Conservation (phyloP, 306 rosid genomes). For the Nissolia schottii region DNA sequence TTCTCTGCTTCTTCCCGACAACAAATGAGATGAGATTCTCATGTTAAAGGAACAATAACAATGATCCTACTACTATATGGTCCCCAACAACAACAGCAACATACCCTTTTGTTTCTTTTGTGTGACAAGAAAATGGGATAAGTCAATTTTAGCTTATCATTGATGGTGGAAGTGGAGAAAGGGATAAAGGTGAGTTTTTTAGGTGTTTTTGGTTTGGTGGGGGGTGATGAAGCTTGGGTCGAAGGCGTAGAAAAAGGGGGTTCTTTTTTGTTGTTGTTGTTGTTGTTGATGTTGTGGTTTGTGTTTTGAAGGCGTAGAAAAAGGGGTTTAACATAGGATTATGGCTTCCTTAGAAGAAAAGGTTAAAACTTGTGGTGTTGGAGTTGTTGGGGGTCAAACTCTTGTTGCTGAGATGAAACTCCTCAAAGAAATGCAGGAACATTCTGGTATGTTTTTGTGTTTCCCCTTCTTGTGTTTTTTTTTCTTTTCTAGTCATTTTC, state of each 20-base stretch:
- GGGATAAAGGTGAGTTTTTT: neutral
- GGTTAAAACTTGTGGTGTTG: slow-evolving; percentile 39
- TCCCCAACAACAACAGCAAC: neutral
- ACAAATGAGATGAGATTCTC: slow-evolving; percentile 33
- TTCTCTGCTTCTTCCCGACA: slow-evolving; percentile 27
- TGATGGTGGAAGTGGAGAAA: neutral
- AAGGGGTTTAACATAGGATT: slow-evolving; percentile 17
- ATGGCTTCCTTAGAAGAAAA: slow-evolving; percentile 71
- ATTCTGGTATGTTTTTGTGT: slow-evolving; percentile 47
- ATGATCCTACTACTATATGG: neutral
- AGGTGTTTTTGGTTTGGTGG: slow-evolving; percentile 18
- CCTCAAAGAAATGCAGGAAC: slow-evolving; percentile 89
- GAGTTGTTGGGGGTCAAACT: slow-evolving; percentile 42
- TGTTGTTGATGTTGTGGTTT: neutral
- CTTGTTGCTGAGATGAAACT: slow-evolving; percentile 81
- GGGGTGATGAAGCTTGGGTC: neutral
- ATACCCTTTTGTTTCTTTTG: neutral
- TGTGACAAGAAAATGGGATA: neutral
- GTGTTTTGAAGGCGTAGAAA: slow-evolving; percentile 9
- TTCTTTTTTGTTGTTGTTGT: no score
- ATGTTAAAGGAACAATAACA: neutral
- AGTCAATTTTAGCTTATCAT: neutral
- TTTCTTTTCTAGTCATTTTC: neutral
- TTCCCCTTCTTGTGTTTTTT: no score
- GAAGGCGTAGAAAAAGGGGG: slow-evolving; percentile 32